Conservation (phyloP, 768 basidiomycete genomes). For the Lactarius trivialis region DNA sequence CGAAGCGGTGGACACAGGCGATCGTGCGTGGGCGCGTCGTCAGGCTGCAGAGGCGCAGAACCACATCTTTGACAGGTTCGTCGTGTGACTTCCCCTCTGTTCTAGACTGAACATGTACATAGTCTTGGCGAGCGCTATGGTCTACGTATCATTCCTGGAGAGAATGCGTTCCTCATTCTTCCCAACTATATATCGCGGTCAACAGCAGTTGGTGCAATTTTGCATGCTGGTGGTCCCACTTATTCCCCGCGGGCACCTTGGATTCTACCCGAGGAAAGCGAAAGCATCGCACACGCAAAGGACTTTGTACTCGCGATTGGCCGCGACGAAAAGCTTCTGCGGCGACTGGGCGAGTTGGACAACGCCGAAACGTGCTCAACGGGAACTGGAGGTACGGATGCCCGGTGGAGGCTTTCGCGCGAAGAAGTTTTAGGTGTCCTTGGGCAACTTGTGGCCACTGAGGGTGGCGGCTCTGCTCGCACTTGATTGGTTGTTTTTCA, state of each 20-base stretch:
- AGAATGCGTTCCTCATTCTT: slow-evolving; percentile 73
- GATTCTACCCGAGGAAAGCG: slow-evolving; percentile 30
- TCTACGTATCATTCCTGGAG: slow-evolving; percentile 74
- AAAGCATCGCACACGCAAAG: slow-evolving; percentile 33
- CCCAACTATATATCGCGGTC: slow-evolving; percentile 79
- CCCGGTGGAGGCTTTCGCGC: slow-evolving; percentile 53
- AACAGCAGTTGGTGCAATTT: slow-evolving; percentile 75
- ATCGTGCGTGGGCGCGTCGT: slow-evolving; percentile 74
- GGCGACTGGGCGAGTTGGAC: slow-evolving; percentile 68
- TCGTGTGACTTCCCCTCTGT: background rate
- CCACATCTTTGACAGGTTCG: slow-evolving; percentile 77
- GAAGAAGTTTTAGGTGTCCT: slow-evolving; percentile 34
- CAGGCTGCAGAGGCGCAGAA: slow-evolving; percentile 91
- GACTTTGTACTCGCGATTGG: slow-evolving; percentile 62
- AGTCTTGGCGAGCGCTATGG: slow-evolving; percentile 80
- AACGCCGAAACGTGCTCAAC: slow-evolving; percentile 64
- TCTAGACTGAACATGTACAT: background rate
- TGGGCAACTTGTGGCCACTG: slow-evolving; percentile 28
- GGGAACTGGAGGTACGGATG: slow-evolving; percentile 70
- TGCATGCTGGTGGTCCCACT: slow-evolving; percentile 54
- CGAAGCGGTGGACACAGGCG: slow-evolving; percentile 32
- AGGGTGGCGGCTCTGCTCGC: background rate
- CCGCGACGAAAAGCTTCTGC: slow-evolving; percentile 71
- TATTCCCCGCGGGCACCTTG: slow-evolving; percentile 34
- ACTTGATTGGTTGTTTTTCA: background rate